Conservation (phyloP, 345 rosid species). For the Durio zibethinus region DNA sequence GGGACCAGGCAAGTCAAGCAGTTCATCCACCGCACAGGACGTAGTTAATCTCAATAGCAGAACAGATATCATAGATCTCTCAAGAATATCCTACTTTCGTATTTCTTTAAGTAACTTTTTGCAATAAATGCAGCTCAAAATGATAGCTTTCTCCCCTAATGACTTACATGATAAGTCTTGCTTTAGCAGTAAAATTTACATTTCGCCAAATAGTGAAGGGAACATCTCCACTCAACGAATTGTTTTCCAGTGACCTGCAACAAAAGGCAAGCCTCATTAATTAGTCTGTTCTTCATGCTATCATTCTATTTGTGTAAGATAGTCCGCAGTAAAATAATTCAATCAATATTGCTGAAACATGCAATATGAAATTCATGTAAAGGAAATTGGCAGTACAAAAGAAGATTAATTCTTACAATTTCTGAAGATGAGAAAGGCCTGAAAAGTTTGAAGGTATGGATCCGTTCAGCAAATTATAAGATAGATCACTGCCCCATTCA, state of each 20-base stretch:
- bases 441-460: conserved; percentile 52
- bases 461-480: conserved; percentile 50
- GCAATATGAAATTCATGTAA: background rate
- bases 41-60: background rate
- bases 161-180: conserved; percentile 37
- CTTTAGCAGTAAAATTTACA: conserved; percentile 16
- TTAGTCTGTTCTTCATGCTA: background rate
- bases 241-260: conserved; percentile 43
- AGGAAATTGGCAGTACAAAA: background rate
- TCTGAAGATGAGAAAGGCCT: conserved; percentile 50
- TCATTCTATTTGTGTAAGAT: background rate
- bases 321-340: background rate
- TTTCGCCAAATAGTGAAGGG: conserved; percentile 44
- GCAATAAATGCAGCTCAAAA: background rate
- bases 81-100: background rate
- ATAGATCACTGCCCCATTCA: conserved; percentile 43
- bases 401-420: conserved; percentile 37
- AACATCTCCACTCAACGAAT: conserved; percentile 38
- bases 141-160: background rate
- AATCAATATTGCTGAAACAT: background rate
- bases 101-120: background rate
- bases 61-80: background rate
- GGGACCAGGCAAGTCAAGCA: background rate
- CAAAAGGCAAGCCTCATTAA: background rate
- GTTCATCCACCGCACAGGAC: background rate